phyloP scores from a whole-genome alignment of 1,284 basidiomycete genomes.

The Volvariella surrecta region DNA sequence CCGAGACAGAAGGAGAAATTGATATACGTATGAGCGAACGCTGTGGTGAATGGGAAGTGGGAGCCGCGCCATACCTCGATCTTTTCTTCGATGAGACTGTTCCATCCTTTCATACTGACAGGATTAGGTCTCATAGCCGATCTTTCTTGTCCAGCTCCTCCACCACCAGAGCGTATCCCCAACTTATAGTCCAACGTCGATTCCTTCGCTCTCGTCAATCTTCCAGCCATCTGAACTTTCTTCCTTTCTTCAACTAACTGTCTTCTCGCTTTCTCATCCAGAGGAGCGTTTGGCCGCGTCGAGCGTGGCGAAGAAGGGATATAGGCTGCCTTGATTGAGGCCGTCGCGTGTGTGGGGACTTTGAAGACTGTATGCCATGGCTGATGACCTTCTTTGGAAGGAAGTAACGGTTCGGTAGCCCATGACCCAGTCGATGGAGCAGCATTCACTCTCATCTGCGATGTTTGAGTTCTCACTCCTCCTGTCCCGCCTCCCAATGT shows the following conservation, averaged over 20 bases:
- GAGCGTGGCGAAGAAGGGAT: constrained; percentile 25
- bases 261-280: constrained; percentile 42
- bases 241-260: constrained; percentile 46
- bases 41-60: background rate
- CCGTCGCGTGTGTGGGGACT: constrained; percentile 42
- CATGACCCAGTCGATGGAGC: constrained; percentile 24
- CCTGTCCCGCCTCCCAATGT: background rate
- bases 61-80: constrained; percentile 67
- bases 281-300: constrained; percentile 11
- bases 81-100: constrained; percentile 66
- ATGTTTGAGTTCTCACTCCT: background rate
- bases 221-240: constrained; percentile 41
- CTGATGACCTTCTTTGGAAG: constrained; percentile 44
- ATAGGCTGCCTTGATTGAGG: constrained; percentile 45
- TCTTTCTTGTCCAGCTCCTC: constrained; percentile 19
- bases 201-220: constrained; percentile 62
- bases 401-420: constrained; percentile 40
- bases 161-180: constrained; percentile 33
- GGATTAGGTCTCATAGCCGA: constrained; percentile 34
- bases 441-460: background rate
- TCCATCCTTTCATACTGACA: constrained; percentile 66
- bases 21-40: too few relatives aligned
- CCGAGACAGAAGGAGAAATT: too few relatives aligned
- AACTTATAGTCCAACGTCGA: constrained; percentile 70
- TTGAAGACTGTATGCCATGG: constrained; percentile 69